Conservation (phyloP, 176 grass and related monocot species). For the Triticum monococcum region DNA sequence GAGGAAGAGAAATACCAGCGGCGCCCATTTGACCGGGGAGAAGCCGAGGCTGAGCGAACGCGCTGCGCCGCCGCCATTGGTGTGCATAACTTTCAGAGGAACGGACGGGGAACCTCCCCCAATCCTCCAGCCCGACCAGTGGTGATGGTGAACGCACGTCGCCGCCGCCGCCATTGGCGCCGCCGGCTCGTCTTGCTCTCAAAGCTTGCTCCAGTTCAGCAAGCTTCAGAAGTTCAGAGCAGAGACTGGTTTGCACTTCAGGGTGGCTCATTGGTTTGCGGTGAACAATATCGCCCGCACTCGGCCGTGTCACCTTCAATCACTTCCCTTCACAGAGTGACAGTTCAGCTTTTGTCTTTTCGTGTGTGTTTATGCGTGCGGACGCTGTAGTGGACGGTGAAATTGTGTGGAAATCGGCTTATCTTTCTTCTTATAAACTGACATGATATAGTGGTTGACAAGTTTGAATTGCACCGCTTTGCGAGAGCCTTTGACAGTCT, state of each 20-base stretch:
- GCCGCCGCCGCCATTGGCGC: background rate
- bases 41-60: background rate
- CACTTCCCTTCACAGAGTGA: too few species aligned
- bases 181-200: background rate
- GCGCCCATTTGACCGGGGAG: background rate
- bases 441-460: too few species aligned
- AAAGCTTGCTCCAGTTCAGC: background rate
- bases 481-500: too few species aligned
- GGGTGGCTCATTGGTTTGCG: background rate
- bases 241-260: background rate
- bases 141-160: background rate
- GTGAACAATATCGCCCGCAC: too few species aligned
- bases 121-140: background rate
- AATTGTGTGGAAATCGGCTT: too few species aligned
- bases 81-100: background rate
- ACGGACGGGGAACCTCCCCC: background rate
- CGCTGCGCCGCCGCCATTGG: background rate
- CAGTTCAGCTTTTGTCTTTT: too few species aligned
- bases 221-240: background rate
- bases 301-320: too few species aligned
- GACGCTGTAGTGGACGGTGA: too few species aligned
- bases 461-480: too few species aligned
- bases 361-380: too few species aligned
- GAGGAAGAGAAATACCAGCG: background rate
- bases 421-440: too few species aligned